Evolutionary conservation across 2,329 filamentous ascomycete genomes (phyloP), one percentile per base, ranked within the genome.

Genomic region (Cladosporium velox): DNA sequence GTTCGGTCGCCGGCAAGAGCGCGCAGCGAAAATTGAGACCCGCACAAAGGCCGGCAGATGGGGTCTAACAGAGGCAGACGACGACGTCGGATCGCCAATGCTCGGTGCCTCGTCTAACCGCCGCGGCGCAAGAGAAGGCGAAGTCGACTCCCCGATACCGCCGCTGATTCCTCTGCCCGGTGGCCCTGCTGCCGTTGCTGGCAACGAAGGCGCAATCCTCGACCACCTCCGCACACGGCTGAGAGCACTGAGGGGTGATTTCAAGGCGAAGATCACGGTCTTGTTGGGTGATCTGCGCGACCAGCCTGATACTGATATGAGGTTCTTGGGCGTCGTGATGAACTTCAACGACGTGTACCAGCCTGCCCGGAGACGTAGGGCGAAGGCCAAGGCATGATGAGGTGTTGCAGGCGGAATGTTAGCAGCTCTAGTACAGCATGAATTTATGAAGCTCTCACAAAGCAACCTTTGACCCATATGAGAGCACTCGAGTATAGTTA

Each of bases 331-430:
- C 47, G 93, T 98, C 57, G 91, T 95, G 49, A 98, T 99, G 92
- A 99, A 98, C 80, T 99, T 98, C 79, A 99, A 99, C 79, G 94
- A 98, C 77, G 91, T 96, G 30, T 98, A 98, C 78, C 87, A 91
- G 78, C 91, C 92, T 15, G 86, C 89, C 54, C 84, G 88, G 73
- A 86, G 89, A 76, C 88, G 88, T 79, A 73, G 68, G 55, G 64
- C 61, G 21, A 64, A 54, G 49, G 6, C 61, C 10, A 64, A 57
- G 35, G 35, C 61, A n/a, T 64, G 35, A 63, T 55, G 18, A 11
- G 14, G 14, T 55, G 52, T n/a, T 24, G 3, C 10, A 55, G 44
- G 30, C 18, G 44, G 30, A 34, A 24, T 61, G 30, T 52, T 38
- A 26, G 44, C 18, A 62, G 32, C 47, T 52, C 44, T 34, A 62